Evolutionary conservation across 164 flowering plant species (phyloP).

Genomic region (Macadamia integrifolia): DNA sequence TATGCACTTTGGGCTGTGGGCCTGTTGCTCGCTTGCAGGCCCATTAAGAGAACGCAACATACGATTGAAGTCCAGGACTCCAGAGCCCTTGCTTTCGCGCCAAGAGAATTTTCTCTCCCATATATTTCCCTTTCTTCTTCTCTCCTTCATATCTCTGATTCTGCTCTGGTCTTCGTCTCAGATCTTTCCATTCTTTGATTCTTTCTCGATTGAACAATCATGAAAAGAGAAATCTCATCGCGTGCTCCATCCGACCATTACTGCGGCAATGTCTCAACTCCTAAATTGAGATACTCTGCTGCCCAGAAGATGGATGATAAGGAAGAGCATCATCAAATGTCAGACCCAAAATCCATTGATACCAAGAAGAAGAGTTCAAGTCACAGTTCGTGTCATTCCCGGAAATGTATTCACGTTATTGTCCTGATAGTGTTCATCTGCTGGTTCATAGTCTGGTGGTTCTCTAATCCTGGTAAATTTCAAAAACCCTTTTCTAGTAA

Average conservation of each 20-base stretch:
- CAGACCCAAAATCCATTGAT: neutral
- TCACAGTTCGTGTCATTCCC: neutral
- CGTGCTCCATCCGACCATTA: neutral
- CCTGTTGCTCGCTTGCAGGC: too few species aligned
- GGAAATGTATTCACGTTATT: constrained; percentile 29
- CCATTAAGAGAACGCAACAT: too few species aligned
- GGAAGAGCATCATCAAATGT: neutral
- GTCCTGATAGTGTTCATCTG: constrained; percentile 33
- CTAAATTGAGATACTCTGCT: neutral
- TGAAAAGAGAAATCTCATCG: neutral
- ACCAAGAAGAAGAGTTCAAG: neutral
- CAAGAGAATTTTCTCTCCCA: too few species aligned
- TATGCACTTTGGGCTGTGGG: too few species aligned
- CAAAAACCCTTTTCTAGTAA: neutral
- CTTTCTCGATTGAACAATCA: neutral
- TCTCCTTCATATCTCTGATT: neutral
- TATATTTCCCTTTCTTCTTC: neutral
- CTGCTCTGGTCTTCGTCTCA: neutral
- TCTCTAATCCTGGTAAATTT: constrained; percentile 32
- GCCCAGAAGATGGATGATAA: neutral
- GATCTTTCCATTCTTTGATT: too few species aligned
- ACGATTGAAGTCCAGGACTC: too few species aligned
- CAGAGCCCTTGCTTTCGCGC: too few species aligned
- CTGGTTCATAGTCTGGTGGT: constrained; percentile 40
- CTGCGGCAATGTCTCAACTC: neutral